Base-by-base conservation (phyloP, 129 eudicot species). In the Dittrichia graveolens region DNA sequence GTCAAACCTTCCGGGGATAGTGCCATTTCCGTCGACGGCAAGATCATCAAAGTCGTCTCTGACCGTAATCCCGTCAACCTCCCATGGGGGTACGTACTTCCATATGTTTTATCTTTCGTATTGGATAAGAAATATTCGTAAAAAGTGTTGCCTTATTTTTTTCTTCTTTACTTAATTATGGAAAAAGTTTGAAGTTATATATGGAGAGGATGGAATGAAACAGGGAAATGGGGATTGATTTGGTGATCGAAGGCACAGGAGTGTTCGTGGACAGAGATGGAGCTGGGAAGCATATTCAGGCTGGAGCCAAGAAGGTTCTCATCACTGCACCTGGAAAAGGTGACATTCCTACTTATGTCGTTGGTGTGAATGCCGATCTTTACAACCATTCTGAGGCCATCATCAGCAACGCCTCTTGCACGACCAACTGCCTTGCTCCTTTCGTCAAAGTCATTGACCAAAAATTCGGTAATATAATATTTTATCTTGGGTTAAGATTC, bases 251-350 rank as follows among this genome's bases (percentile, higher is more conserved):
- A 77, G 97, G 97, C 7, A 91, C 97, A 0, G 99, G 97, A 38
- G 99, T 95, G 72, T 95, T 95, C 49, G 99, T 95, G 3, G 99
- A 95, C 84, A 84, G 99, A 74, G 97, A 91, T 0, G 99, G 99
- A 52, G 99, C 97, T 4, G 99, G 99, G 7, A 95, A 90, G 69
- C 99, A 95, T 67, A 69, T 95, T 16, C 73, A 88, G 58, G 99
- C 99, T 0, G 99, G 97, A 19, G 99, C 99, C 0, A 95, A 90
- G 88, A 95, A 95, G 86, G 99, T 95, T 62, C 86, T 95, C 59
- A 95, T 95, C 83, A 95, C 99, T 4, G 99, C 99, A 18, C 99
- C 99, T 0, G 99, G 97, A 16, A 95, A 95, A 78, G 99, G 99
- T 8, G 97, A 95, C 80, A 90, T 95, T 50, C 97, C 99, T 5